Evolutionary conservation across 441 rosid genomes (phyloP), one percentile per base, ranked within the genome.

Genomic region (Populus trichocarpa): DNA sequence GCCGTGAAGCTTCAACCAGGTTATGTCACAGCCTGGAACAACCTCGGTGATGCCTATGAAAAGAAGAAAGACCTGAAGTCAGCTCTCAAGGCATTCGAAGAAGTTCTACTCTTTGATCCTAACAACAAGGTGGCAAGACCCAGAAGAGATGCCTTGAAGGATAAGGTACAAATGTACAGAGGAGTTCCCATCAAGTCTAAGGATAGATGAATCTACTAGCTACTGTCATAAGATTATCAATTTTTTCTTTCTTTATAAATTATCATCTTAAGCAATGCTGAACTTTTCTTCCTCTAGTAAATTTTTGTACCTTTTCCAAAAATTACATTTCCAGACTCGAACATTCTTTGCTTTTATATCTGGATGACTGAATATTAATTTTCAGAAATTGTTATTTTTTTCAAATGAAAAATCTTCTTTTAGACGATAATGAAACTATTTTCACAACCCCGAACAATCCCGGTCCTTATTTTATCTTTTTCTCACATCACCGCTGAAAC

Each of bases 1-100:
- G 97, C 98, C 2, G 97, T 94, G 84, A 91, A 92, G 88, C 78
- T 94, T 73, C 98, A 94, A 73, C 98, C 98, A 0, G 97, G 98
- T 67, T 96, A 96, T 71, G 98, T 94, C 70, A 94, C 96, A 10
- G 99, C 98, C 40, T 96, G 98, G 99, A 96, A 94, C 90, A 94
- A 96, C 88, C 98, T 96, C 35, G 99, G 99, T 7, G 98, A 96
- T 79, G 99, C 99, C 32, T 90, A 89, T 57, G 98, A 94, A 89
- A 87, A 91, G 96, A 93, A 90, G 73, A 91, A 92, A 42, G 97
- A 96, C 81, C 76, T 87, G 66, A 88, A 87, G 40, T 84, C 90
- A 38, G 97, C 97, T n/a, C 91, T 96, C 66, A 91, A 82, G 82
- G 99, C 98, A 33, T 96, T 96, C 75, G 98, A 96, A 81, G 98